Percentiles rank a stretch among this genome's conserved stretches.
Conservation (phyloP, 2,329 filamentous ascomycete species). For the Paracoccidioides brasiliensis region DNA sequence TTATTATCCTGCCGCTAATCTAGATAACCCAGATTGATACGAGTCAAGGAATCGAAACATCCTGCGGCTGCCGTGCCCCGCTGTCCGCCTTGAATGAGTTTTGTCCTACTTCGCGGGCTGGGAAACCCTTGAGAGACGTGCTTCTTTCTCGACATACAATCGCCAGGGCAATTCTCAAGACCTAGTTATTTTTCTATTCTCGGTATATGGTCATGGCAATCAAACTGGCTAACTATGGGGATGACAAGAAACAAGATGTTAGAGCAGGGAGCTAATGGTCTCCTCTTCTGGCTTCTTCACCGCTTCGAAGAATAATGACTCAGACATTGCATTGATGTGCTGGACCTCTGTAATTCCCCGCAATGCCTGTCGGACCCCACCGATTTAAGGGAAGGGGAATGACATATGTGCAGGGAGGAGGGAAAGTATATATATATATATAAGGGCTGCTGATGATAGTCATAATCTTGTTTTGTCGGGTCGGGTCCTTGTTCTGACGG, state of each 20-base stretch:
- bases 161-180: too few species aligned
- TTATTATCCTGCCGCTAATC: background rate
- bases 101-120: background rate
- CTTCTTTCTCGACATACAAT: too few species aligned
- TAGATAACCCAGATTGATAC: too few species aligned
- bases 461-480: background rate
- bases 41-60: background rate
- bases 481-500: background rate
- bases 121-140: background rate
- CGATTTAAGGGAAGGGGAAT: background rate
- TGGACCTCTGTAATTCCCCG: background rate
- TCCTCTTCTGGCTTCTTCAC: background rate
- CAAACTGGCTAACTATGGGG: too few species aligned
- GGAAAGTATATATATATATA: background rate
- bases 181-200: too few species aligned
- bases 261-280: too few species aligned
- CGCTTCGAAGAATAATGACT: background rate
- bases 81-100: background rate
- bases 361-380: background rate
- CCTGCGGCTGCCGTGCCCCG: background rate
- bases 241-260: too few species aligned
- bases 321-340: background rate
- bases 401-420: background rate
- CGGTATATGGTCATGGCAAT: too few species aligned
- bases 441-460: too few species aligned